These are phyloP conservation scores for Coleophoma eucalyptorum DNA, from an alignment of 2,329 filamentous ascomycete species.

Conservation along the genomic window DNA sequence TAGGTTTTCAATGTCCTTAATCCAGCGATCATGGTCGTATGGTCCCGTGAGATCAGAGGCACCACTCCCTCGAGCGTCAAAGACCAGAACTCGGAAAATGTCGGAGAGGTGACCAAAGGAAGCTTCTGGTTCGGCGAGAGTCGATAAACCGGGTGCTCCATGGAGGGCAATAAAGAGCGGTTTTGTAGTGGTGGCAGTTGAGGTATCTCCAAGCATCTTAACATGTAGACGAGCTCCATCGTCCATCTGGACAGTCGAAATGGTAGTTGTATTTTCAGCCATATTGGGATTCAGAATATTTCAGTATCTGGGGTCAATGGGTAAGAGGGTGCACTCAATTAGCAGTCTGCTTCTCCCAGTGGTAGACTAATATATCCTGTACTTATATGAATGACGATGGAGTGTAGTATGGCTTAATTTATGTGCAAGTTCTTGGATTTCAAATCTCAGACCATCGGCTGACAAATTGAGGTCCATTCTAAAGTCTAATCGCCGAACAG, in stretches of 20 bases:
- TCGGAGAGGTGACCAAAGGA: background rate
- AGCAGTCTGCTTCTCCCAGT: no score
- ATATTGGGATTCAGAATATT: background rate
- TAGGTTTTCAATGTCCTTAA: slow-evolving; percentile 2
- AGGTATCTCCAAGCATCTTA: background rate
- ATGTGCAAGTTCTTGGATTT: no score
- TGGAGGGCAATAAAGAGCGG: background rate
- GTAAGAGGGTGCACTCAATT: background rate
- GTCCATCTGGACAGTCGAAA: background rate
- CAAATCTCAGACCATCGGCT: no score
- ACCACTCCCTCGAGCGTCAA: slow-evolving; percentile 3
- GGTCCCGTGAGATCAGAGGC: background rate
- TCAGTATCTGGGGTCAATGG: background rate
- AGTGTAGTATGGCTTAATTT: no score
- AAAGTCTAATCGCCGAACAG: no score
- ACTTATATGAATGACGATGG: no score
- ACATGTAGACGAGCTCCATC: background rate
- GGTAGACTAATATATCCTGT: no score
- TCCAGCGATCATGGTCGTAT: slow-evolving; percentile 2
- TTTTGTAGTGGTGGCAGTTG: background rate
- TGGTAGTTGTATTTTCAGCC: background rate
- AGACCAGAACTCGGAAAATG: slow-evolving; percentile 1
- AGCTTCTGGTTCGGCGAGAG: background rate
- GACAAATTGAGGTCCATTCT: no score
- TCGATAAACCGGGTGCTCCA: background rate